A percentile compares a stretch with the other conserved stretches of the same genome.
Evolutionary conservation across 768 basidiomycete species (phyloP).

Genomic region (Saitozyma podzolica): DNA sequence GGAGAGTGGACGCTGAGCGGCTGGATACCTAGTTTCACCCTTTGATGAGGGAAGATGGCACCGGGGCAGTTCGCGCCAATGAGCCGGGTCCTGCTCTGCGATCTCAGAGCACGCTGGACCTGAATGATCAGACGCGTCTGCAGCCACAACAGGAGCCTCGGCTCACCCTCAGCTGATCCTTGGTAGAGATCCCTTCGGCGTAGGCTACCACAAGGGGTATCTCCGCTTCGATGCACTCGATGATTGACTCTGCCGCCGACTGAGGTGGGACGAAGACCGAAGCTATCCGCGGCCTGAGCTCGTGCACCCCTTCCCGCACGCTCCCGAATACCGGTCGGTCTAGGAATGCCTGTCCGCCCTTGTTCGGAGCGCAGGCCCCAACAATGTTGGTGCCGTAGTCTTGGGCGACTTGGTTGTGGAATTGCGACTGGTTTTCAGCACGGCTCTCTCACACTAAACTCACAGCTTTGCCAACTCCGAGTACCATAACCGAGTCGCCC

Average conservation of each 20-base stretch:
- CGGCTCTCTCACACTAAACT: not conserved
- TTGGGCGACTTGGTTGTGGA: constrained; percentile 14
- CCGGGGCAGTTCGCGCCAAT: constrained; percentile 17
- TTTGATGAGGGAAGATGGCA: constrained; percentile 11
- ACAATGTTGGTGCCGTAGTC: constrained; percentile 16
- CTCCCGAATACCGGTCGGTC: constrained; percentile 3
- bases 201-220: constrained; percentile 15
- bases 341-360: constrained; percentile 9
- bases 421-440: constrained; percentile 5
- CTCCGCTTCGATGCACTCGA: constrained; percentile 20
- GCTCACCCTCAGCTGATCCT: constrained; percentile 14
- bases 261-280: constrained; percentile 15
- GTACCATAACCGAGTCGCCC: constrained; percentile 3
- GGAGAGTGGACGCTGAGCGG: constrained; percentile 12
- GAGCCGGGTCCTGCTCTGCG: constrained; percentile 9
- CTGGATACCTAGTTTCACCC: constrained; percentile 16
- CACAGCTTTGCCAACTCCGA: constrained; percentile 19
- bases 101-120: constrained; percentile 8
- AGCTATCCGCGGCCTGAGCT: not conserved
- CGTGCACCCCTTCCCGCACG: not conserved
- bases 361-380: constrained; percentile 10
- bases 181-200: constrained; percentile 15
- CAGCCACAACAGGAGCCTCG: not conserved
- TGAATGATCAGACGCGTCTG: constrained; percentile 1
- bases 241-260: constrained; percentile 13